Base-by-base conservation (phyloP, 257 asterid species). In the Rauvolfia tetraphylla region DNA sequence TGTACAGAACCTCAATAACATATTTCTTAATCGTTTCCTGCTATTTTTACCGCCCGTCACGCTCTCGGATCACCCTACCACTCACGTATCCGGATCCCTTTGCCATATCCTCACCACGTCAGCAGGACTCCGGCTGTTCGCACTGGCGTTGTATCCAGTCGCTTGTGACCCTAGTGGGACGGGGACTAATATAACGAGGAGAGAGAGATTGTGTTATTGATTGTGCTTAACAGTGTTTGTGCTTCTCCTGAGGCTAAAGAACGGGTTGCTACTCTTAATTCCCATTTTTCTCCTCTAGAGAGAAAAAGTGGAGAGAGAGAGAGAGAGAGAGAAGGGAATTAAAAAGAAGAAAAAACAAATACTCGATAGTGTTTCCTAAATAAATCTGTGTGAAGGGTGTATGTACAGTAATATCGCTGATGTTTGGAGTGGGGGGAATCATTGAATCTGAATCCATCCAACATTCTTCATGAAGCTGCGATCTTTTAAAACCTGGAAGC, bases 381-480 rank as follows among this genome's bases (percentile, higher is more conserved):
- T 39, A 67, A 49, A 76, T 71, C 73, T 34, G 71, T 15, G 27
- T 25, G 66, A 36, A 46, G 63, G 65, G 41, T 72, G 74, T 71
- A n/a, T 78, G 69, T 46, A 71, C 61, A 62, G 76, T 68, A 23
- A 71, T 79, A 71, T 82, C 38, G 72, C 77, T 66, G 80, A 69
- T 48, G 53, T 78, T 6, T 79, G 71, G 74, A 76, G 66, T 23
- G 87, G 79, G 78, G 82, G 77, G 79, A 69, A 85, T 84, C 88
- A 85, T 72, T 87, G 90, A 89, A 89, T 93, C 93, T 85, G 87
- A 93, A 86, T 90, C 96, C 36, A 39, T 79, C 22, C 87, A 79
- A 80, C 96, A 87, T 89, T 85, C 81, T 83, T 73, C 59, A 71
- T 82, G 86, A 83, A 82, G 90, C 87, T 84, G 81, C 87, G 88